Conservation (phyloP, 1,284 basidiomycete species). For the Neolentinus lepideus region DNA sequence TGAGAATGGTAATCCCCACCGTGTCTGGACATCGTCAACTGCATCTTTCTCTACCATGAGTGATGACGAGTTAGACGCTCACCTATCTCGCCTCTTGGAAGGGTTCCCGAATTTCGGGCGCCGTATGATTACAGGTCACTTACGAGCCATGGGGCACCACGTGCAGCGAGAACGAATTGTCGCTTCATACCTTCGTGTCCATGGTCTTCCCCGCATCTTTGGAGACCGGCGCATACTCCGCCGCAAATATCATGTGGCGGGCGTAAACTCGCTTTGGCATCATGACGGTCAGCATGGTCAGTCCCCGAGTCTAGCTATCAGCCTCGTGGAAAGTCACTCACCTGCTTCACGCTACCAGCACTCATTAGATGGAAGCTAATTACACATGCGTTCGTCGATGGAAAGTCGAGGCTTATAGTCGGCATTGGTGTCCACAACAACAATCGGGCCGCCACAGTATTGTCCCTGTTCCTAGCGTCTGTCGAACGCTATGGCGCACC, state of each 20-base stretch:
- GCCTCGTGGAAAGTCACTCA: not conserved
- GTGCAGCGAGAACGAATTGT: not conserved
- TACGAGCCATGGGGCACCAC: not conserved
- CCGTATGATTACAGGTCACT: not conserved
- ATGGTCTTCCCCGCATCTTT: not conserved
- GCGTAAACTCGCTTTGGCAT: constrained; percentile 1
- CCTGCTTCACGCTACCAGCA: constrained; percentile 11
- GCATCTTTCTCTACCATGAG: not conserved
- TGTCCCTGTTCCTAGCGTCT: constrained; percentile 15
- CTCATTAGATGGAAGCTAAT: constrained; percentile 27
- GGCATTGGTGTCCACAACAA: constrained; percentile 18
- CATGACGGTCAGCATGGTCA: constrained; percentile 1
- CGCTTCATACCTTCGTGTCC: not conserved
- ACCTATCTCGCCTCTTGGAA: not conserved
- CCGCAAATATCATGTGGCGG: not conserved
- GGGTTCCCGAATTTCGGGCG: not conserved
- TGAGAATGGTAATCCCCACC: not conserved
- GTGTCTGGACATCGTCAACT: not conserved
- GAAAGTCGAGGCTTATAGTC: constrained; percentile 19
- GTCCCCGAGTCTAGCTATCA: not conserved
- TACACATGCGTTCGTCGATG: constrained; percentile 29
- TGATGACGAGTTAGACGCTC: not conserved
- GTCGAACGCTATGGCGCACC: constrained; percentile 17
- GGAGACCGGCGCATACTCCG: not conserved
- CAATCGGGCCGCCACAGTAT: constrained; percentile 20